A percentile compares a stretch with the other conserved stretches of the same genome.
Conservation (phyloP, 495 filamentous ascomycete species). For the Penicillium alfredii region DNA sequence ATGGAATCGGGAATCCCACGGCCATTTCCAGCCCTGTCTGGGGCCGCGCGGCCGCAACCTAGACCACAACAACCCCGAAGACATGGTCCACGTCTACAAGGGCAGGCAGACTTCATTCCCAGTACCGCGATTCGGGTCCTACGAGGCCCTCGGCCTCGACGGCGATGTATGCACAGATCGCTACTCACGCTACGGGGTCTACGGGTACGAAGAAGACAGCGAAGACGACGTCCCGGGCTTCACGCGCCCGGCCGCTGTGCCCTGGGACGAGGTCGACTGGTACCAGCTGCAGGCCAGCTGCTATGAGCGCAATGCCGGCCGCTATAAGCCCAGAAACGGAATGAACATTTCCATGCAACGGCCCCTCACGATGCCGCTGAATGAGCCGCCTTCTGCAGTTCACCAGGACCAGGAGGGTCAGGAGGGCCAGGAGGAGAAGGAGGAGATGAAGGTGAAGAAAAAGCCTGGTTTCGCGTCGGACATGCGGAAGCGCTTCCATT, state of each 20-base stretch:
- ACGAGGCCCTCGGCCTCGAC: conserved; percentile 42
- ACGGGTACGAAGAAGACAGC: conserved; percentile 40
- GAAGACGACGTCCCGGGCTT: conserved; percentile 16
- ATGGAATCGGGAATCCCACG: conserved; percentile 40
- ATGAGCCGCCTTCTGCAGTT: conserved; percentile 8
- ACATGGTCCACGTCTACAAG: conserved; percentile 42
- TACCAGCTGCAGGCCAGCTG: conserved; percentile 61
- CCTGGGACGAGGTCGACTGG: conserved; percentile 69
- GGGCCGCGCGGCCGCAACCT: conserved; percentile 43
- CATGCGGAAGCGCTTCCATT: conserved; percentile 13
- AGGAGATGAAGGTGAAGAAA: conserved; percentile 1
- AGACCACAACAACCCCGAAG: conserved; percentile 38
- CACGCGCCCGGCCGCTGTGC: conserved; percentile 24
- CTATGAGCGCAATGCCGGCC: conserved; percentile 51
- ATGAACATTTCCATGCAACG: conserved; percentile 7
- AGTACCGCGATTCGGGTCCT: conserved; percentile 40
- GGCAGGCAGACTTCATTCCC: conserved; percentile 35
- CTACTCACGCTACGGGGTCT: conserved; percentile 46
- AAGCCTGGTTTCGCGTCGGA: neutral
- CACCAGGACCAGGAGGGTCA: no score
- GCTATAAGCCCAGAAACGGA: conserved; percentile 33
- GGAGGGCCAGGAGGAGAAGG: no score
- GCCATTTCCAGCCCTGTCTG: conserved; percentile 34
- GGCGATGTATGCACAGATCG: conserved; percentile 48
- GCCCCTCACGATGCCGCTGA: conserved; percentile 17